Conservation (phyloP, 257 asterid species). For the Ajuga chamaepitys region DNA sequence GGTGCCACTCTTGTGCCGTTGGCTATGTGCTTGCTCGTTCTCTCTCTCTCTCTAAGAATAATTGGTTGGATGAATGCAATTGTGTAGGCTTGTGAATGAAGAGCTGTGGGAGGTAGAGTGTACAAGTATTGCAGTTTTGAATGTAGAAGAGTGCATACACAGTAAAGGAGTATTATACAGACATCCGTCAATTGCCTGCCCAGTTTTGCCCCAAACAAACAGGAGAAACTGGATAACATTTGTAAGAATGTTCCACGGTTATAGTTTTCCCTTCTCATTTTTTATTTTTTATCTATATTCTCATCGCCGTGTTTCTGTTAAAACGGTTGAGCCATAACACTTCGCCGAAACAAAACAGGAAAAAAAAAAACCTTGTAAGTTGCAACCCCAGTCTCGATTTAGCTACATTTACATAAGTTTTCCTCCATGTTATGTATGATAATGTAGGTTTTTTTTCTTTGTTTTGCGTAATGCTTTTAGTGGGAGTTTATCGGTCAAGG, state of each 20-base stretch:
- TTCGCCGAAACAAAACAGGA: too few species aligned
- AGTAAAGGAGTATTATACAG: slow-evolving; percentile 6
- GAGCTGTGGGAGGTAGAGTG: not conserved
- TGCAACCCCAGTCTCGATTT: not conserved
- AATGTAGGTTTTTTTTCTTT: too few species aligned
- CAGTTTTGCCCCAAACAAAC: not conserved
- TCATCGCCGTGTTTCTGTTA: not conserved
- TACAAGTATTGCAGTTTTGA: too few species aligned
- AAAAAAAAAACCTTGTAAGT: too few species aligned
- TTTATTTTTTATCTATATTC: not conserved
- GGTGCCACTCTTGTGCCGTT: too few species aligned
- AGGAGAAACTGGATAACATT: not conserved
- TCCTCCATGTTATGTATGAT: too few species aligned
- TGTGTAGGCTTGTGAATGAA: slow-evolving; percentile 6
- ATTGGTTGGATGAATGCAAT: not conserved
- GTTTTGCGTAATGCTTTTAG: too few species aligned
- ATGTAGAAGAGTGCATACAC: slow-evolving; percentile 6
- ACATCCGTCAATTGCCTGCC: not conserved
- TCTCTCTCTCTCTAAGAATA: too few species aligned
- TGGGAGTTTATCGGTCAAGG: too few species aligned
- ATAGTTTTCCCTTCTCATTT: not conserved
- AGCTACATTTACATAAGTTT: too few species aligned
- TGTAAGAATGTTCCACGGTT: slow-evolving; percentile 10
- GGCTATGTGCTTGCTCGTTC: too few species aligned
- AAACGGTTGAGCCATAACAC: not conserved